phyloP scores from a whole-genome alignment of 306 rosid species.

The Abrus precatorius region DNA sequence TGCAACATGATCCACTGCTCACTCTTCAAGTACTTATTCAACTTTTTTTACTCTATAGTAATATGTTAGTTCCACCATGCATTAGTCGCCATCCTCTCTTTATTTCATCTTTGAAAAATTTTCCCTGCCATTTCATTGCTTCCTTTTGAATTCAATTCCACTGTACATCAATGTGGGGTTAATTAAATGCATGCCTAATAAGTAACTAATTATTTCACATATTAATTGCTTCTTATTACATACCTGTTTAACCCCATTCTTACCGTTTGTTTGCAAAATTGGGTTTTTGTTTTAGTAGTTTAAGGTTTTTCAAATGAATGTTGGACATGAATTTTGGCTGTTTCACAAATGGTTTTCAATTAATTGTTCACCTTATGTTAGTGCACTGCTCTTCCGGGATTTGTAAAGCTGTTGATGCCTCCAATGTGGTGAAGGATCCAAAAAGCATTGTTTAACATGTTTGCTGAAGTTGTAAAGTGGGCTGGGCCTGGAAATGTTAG shows the following conservation, averaged over 20 bases:
- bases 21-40: constrained; percentile 5
- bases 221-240: background rate
- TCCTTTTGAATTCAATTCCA: background rate
- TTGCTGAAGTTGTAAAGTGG: background rate
- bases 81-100: background rate
- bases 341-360: too few relatives aligned
- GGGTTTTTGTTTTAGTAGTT: too few relatives aligned
- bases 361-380: background rate
- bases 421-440: background rate
- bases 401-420: background rate
- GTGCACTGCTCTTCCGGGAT: background rate
- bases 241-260: too few relatives aligned
- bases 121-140: background rate
- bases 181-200: constrained; percentile 10
- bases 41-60: background rate
- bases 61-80: background rate
- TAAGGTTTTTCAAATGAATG: too few relatives aligned
- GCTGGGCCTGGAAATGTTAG: background rate
- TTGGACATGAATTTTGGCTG: too few relatives aligned
- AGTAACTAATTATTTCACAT: constrained; percentile 2
- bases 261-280: too few relatives aligned
- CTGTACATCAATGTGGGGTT: background rate
- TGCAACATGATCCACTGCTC: background rate
- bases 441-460: background rate
- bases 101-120: background rate